A percentile compares a stretch with the other conserved stretches of the same genome.
Evolutionary conservation across 129 eudicot species (phyloP).

Genomic region (Artemisia argyi): DNA sequence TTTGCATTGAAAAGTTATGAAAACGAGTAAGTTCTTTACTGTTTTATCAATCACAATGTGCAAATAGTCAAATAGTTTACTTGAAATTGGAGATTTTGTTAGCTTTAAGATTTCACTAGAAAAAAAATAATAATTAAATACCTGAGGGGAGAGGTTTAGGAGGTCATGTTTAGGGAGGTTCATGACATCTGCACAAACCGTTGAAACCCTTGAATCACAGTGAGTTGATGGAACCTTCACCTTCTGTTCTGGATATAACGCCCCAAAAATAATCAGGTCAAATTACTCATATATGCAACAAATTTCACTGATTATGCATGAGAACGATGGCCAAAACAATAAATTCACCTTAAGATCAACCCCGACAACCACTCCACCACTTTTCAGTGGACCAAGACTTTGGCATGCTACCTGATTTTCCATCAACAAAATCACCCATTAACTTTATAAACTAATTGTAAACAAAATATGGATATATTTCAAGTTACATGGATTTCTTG

Average conservation of each 20-base stretch:
- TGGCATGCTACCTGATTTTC: slow-evolving; percentile 82
- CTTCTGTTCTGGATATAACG: slow-evolving; percentile 67
- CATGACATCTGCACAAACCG: slow-evolving; percentile 84
- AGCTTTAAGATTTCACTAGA: neutral
- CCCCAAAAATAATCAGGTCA: slow-evolving; percentile 15
- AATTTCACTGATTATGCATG: slow-evolving; percentile 1
- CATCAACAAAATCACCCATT: slow-evolving; percentile 4
- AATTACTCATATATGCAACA: neutral
- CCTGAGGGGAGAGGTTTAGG: slow-evolving; percentile 79
- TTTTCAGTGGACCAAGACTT: slow-evolving; percentile 78
- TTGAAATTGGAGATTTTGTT: no score
- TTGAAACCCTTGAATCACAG: slow-evolving; percentile 87
- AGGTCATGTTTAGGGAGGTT: slow-evolving; percentile 59
- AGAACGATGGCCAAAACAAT: neutral
- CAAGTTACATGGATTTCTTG: neutral
- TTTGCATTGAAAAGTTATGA: neutral
- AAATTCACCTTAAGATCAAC: slow-evolving; percentile 75
- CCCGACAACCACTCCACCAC: slow-evolving; percentile 84
- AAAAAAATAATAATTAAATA: slow-evolving; percentile 13
- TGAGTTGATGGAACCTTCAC: slow-evolving; percentile 78
- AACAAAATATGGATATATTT: neutral
- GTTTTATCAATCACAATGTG: no score
- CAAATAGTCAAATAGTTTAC: no score
- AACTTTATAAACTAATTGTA: neutral
- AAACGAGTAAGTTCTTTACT: neutral